Evolutionary conservation across 805 yeast species (phyloP), one percentile per base, ranked within the genome.

Genomic region (Huiozyma naganishii): DNA sequence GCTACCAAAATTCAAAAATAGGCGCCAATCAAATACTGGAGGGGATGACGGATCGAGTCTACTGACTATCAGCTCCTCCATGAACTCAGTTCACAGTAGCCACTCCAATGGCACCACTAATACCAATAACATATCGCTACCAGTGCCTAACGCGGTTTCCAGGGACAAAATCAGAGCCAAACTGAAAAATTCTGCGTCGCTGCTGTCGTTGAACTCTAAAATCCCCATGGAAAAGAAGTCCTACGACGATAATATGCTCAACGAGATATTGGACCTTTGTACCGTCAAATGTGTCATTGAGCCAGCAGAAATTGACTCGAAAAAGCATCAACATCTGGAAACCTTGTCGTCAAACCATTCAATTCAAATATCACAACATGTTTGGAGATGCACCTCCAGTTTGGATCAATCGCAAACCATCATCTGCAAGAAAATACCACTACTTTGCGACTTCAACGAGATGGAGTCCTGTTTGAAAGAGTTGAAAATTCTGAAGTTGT

Each of bases 81-180:
- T 40, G 4, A 32, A 35, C 11, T 41, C 45, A 7, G 38, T 34
- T 17, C 41, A 41, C 41, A 42, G 33, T 10, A 39, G 39, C 29
- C 13, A 23, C n/a, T 27, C 38, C n/a, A 13, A 27, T 12, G 42
- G 38, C 32, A 41, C 44, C 2, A 45, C 46, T 8, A 50, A 48
- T 27, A 47, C 43, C 28, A 49, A 52, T 4, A 54, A 56, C 62
- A 79, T 79, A 11, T 78, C 84, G 4, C 59, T 76, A 44, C 86
- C 85, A 1, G 67, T 73, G 4, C 79, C 81, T 6, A 76, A 73
- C 45, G 73, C 71, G 34, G 70, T 69, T 9, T 72, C 83, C 11
- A 67, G 77, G 32, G 77, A 72, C 47, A 78, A 76, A 48, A 63
- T 79, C 42, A 69, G 71, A 49, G 67, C 69, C 45, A 79, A 75